phyloP scores from a whole-genome alignment of 192 early-diverging fungal genomes.

The Linnemannia schmuckeri region DNA sequence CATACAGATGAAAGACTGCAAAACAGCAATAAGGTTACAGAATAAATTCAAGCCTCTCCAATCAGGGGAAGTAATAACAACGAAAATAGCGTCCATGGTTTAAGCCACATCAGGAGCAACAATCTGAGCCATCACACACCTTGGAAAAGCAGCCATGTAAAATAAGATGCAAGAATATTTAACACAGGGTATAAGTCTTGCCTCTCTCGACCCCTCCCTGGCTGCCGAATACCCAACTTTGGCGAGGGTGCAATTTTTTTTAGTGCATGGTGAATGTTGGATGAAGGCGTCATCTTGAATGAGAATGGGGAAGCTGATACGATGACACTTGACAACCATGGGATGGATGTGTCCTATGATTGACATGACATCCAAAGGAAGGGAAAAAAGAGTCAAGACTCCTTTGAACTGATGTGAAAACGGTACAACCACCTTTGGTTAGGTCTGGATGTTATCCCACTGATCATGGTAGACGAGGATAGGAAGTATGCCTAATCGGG shows the following conservation, averaged over 20 bases:
- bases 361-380: constrained; percentile 3
- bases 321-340: constrained; percentile 4
- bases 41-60: too few relatives aligned
- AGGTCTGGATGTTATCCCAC: background rate
- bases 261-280: background rate
- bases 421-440: background rate
- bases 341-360: background rate
- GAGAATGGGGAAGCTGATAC: background rate
- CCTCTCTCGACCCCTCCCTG: too few relatives aligned
- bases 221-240: background rate
- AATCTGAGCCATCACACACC: too few relatives aligned
- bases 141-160: too few relatives aligned
- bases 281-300: constrained; percentile 1
- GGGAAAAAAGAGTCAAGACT: background rate
- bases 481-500: too few relatives aligned
- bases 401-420: constrained; percentile 3
- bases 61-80: too few relatives aligned
- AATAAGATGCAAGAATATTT: background rate
- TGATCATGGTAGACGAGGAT: background rate
- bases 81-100: too few relatives aligned
- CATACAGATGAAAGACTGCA: too few relatives aligned
- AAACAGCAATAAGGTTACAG: too few relatives aligned
- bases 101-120: too few relatives aligned
- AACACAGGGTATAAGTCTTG: background rate
- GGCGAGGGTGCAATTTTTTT: background rate